Evolutionary conservation across 148 eudicot genomes (phyloP), one percentile per base, ranked within the genome.

Genomic region (Camellia granthamiana): DNA sequence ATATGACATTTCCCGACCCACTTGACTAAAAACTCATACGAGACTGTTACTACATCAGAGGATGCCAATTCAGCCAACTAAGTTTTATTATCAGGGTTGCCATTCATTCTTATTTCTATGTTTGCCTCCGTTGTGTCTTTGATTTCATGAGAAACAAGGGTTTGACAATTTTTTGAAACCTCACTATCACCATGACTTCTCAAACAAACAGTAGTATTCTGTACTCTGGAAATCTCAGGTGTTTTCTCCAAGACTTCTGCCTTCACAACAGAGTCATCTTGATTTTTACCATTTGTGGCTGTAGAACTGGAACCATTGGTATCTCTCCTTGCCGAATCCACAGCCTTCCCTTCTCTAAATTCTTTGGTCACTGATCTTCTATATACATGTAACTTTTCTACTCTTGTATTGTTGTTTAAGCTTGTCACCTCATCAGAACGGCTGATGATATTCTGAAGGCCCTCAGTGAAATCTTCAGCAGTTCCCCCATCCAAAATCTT

Each of bases 1-100:
- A 95, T 75, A 84, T 95, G 91, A 80, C 97, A 95, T 85, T 89
- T 95, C 61, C 97, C 99, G 23, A 87, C 92, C 99, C 99, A 95
- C 79, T 95, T 95, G 54, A 95, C 97, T 69, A 95, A 84, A 81
- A 86, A 95, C 77, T 95, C 99, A 81, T 84, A 91, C 7, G 83
- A 76, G 77, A 87, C 79, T 38, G 72, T 72, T 80, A 61, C 87
- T 71, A 80, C 78, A 74, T 77, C 77, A 56, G 79, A 76, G 66
- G 70, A 54, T 80, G 76, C 55, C 70, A 80, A 70, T 75, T 84
- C 86, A 69, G 84, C 69, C 47, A 76, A 76, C 43, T 63, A 51
- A 56, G 23, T 58, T 81, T 81, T 80, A 43, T 79, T 84, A 52
- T 68, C 79, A 79, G 83, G 79, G 65, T 38, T 60, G 21, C 74